Conservation (phyloP, 2,329 filamentous ascomycete species). For the Aspergillus pseudotamarii region DNA sequence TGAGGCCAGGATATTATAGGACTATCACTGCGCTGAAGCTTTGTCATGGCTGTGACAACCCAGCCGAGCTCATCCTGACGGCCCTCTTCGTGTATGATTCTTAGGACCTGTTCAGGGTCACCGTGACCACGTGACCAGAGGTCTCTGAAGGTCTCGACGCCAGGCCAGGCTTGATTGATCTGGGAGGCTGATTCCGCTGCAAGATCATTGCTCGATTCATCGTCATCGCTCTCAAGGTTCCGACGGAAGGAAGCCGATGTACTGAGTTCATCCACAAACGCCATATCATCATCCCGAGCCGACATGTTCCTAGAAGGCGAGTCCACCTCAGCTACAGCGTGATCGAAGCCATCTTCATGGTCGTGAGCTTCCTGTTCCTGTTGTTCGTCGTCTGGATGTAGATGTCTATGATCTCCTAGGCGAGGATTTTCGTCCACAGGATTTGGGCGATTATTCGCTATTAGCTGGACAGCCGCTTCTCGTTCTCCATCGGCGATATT, state of each 20-base stretch:
- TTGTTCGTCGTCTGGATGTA: slow-evolving; percentile 14
- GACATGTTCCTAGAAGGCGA: neutral
- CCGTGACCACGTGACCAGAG: slow-evolving; percentile 62
- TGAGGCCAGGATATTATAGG: slow-evolving; percentile 1
- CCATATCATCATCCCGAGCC: neutral
- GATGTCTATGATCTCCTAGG: slow-evolving; percentile 16
- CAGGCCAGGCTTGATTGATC: slow-evolving; percentile 22
- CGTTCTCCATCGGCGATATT: slow-evolving; percentile 68
- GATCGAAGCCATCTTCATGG: slow-evolving; percentile 11
- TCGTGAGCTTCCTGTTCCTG: slow-evolving; percentile 11
- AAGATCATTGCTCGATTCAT: slow-evolving; percentile 8
- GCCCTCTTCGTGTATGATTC: slow-evolving; percentile 64
- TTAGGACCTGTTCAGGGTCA: slow-evolving; percentile 60
- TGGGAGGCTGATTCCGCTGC: slow-evolving; percentile 11
- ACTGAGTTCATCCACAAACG: slow-evolving; percentile 2
- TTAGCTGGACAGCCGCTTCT: slow-evolving; percentile 54
- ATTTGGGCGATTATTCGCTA: slow-evolving; percentile 41
- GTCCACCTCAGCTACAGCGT: slow-evolving; percentile 8
- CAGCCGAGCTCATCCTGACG: slow-evolving; percentile 61
- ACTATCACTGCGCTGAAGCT: slow-evolving; percentile 21
- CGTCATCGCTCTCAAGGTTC: slow-evolving; percentile 12
- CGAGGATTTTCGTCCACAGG: slow-evolving; percentile 22
- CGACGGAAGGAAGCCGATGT: slow-evolving; percentile 3
- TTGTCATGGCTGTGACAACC: slow-evolving; percentile 59
- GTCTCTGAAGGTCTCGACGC: slow-evolving; percentile 56